phyloP scores from a whole-genome alignment of 768 basidiomycete genomes.

The Nidula microcarpa region DNA sequence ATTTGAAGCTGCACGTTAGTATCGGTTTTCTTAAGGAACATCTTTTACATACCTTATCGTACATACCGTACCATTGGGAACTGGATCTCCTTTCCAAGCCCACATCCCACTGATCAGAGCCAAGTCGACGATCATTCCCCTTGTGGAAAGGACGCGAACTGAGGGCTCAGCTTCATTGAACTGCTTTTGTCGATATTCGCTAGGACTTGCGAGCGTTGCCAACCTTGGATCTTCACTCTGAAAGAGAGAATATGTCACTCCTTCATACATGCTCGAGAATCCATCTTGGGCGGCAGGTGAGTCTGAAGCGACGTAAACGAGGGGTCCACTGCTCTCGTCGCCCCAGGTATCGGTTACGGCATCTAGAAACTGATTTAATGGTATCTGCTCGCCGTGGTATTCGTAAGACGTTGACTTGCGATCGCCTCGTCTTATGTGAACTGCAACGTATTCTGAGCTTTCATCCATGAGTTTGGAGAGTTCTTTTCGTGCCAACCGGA shows the following conservation, averaged over 20 bases:
- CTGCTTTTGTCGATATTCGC: conserved; percentile 51
- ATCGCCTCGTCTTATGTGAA: conserved; percentile 67
- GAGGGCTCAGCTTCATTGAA: conserved; percentile 38
- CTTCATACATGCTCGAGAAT: conserved; percentile 34
- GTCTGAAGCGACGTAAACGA: conserved; percentile 63
- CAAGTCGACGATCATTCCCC: conserved; percentile 67
- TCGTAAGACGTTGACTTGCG: conserved; percentile 40
- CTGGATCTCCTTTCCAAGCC: conserved; percentile 37
- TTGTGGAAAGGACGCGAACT: conserved; percentile 47
- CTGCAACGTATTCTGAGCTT: conserved; percentile 38
- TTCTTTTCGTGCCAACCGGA: conserved; percentile 46
- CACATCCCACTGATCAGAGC: conserved; percentile 65
- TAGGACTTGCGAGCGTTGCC: conserved; percentile 43
- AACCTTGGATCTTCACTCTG: conserved; percentile 38
- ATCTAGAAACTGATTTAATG: conserved; percentile 43
- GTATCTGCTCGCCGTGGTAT: conserved; percentile 42
- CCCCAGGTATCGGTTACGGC: conserved; percentile 40
- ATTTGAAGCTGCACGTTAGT: too few species aligned
- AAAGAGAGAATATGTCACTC: conserved; percentile 42
- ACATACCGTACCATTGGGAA: conserved; percentile 54
- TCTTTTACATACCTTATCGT: conserved; percentile 44
- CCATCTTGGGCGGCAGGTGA: conserved; percentile 40
- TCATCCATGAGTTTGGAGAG: conserved; percentile 21
- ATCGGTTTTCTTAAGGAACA: neutral
- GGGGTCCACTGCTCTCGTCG: conserved; percentile 19